phyloP scores from a whole-genome alignment of 225 moss, liverwort and hornwort species.

The Physcomitrium patens region DNA sequence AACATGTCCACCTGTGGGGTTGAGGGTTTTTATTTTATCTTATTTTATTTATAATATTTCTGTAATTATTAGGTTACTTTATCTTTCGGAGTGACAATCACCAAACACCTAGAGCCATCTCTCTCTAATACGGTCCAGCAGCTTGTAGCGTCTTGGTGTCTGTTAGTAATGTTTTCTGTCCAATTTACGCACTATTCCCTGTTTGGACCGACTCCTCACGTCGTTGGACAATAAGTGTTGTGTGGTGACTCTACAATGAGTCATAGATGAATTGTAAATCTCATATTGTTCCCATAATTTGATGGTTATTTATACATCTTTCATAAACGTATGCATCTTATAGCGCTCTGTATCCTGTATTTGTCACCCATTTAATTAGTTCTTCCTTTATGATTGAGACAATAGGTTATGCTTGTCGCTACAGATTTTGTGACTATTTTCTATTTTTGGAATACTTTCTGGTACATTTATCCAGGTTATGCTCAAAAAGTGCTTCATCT shows the following conservation, averaged over 20 bases:
- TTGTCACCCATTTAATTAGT: background rate
- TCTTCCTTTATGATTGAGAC: background rate
- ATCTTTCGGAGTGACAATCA: background rate
- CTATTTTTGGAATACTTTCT: background rate
- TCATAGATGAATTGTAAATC: slow-evolving; percentile 3
- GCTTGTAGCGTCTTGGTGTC: background rate
- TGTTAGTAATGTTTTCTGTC: background rate
- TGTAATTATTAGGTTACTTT: too few species aligned
- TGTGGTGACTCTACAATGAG: background rate
- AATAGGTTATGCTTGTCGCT: background rate
- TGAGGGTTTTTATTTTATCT: slow-evolving; percentile 7
- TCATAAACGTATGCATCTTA: background rate
- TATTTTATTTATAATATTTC: too few species aligned
- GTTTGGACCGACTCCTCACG: background rate
- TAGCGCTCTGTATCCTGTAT: background rate
- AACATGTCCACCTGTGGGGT: slow-evolving; percentile 1
- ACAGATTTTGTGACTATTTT: background rate
- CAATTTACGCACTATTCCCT: background rate
- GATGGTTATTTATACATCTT: background rate
- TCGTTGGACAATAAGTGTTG: background rate
- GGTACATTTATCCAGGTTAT: slow-evolving; percentile 13
- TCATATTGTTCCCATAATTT: background rate
- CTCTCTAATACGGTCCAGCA: background rate
- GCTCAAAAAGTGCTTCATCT: slow-evolving; percentile 16
- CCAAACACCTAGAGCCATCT: background rate